Evolutionary conservation across 192 early-diverging fungal species (phyloP).

Genomic region (Coemansia sp.): DNA sequence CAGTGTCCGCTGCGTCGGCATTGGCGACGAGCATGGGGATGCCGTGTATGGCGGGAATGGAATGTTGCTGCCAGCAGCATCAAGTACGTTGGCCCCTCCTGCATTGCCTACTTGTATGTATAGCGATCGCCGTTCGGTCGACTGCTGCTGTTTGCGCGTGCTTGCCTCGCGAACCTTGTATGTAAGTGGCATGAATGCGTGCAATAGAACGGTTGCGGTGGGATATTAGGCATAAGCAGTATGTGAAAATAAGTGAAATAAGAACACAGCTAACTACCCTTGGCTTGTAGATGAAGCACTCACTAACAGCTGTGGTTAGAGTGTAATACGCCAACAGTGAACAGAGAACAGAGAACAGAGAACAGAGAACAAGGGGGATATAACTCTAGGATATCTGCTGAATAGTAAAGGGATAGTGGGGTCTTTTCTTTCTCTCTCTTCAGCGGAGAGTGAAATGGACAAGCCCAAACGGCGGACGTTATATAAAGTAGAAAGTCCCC

Average conservation of each 20-base stretch:
- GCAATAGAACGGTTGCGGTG: neutral
- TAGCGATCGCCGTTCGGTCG: neutral
- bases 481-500: slow-evolving; percentile 1
- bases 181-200: neutral
- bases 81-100: neutral
- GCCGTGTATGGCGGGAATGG: slow-evolving; percentile 5
- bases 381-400: neutral
- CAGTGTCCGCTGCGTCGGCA: neutral
- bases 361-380: neutral
- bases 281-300: no score
- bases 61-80: slow-evolving; percentile 4
- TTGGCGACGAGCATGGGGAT: slow-evolving; percentile 11
- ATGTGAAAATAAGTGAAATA: neutral
- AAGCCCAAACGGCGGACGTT: neutral
- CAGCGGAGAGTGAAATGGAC: neutral
- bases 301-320: no score
- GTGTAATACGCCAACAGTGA: no score
- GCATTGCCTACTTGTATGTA: slow-evolving; percentile 6
- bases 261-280: no score
- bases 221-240: neutral
- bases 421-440: no score
- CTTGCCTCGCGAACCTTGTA: neutral
- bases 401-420: no score
- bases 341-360: no score
- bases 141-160: neutral